Evolutionary conservation across 768 basidiomycete species (phyloP), one percentile per base, ranked within the genome.

Genomic region (Kwoniella heveanensis): DNA sequence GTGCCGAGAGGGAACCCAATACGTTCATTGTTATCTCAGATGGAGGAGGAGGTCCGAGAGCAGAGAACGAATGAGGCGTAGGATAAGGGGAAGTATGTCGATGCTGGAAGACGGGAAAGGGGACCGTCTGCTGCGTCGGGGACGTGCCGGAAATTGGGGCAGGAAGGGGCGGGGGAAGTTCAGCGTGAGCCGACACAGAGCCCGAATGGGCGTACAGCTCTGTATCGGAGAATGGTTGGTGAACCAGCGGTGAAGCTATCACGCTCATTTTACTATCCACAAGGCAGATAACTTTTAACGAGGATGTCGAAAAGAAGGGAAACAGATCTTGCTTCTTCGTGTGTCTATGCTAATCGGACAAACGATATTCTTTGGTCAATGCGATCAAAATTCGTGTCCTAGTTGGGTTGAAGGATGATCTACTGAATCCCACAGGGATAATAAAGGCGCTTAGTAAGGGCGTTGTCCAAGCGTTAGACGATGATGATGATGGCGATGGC

Each of bases 61-160:
- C 72, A 0, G 74, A 76, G 63, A 76, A 73, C 1, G 72, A 70
- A 12, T 74, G 72, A 0, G 66, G 55, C 57, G 67, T 62, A 22
- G 72, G 70, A 44, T 65, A 71, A 7, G 72, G 72, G 5, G 74
- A 72, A 5, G 72, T 64, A 58, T 76, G 74, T 15, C 72, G 70
- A 59, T 73, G 72, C 26, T 67, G 72, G 53, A 73, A 73, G 24
- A 59, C 30, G 2, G 72, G 74, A 37, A 73, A 72, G 47, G 69
- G 71, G 10, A 68, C 54, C 3, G 60, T 37, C 5, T 54, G 60
- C 10, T 29, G 30, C 32, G 48, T 32, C 17, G 48, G 22, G 9
- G 39, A 10, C 39, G 39, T 10, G 15, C 49, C 36, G 9, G 64
- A 36, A 2, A 53, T 56, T 32, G 60, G 57, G n/a, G 61, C 61